Percentiles rank a stretch among this genome's conserved stretches.
Conservation (phyloP, 1,139 yeast genomes). For the Lodderomyces parapsilosis region DNA sequence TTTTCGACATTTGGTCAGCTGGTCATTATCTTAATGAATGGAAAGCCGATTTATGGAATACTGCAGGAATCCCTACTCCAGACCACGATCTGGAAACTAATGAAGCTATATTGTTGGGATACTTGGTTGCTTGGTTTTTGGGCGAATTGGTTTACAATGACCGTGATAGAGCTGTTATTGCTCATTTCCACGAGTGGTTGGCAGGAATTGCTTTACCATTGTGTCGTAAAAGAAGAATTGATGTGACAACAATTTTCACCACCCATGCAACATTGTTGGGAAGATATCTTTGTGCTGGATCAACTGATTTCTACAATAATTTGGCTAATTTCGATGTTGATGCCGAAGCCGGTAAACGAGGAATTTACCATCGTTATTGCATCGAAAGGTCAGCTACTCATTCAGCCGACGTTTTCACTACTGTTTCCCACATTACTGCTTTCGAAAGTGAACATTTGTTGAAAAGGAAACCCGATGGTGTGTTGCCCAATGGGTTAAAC, state of each 20-base stretch:
- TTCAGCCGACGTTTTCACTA: slow-evolving; percentile 94
- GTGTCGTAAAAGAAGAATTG: slow-evolving; percentile 87
- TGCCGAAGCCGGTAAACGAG: slow-evolving; percentile 96
- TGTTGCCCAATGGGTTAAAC: slow-evolving; percentile 92
- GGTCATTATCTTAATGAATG: slow-evolving; percentile 74
- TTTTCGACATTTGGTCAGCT: slow-evolving; percentile 84
- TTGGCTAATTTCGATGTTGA: slow-evolving; percentile 90
- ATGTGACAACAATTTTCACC: slow-evolving; percentile 92
- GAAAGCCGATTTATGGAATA: slow-evolving; percentile 91
- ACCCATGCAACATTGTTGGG: slow-evolving; percentile 97
- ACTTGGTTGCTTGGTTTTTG: slow-evolving; percentile 93
- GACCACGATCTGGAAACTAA: slow-evolving; percentile 84
- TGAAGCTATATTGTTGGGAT: slow-evolving; percentile 90
- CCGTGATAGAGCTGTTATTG: slow-evolving; percentile 80
- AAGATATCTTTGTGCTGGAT: slow-evolving; percentile 93
- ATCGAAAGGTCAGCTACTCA: slow-evolving; percentile 97
- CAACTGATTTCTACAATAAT: slow-evolving; percentile 93
- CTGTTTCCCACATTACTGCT: slow-evolving; percentile 96
- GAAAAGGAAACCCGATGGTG: slow-evolving; percentile 96
- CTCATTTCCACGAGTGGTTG: slow-evolving; percentile 97
- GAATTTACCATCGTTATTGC: slow-evolving; percentile 95
- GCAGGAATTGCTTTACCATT: slow-evolving; percentile 96
- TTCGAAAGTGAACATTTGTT: slow-evolving; percentile 90
- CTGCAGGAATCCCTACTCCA: slow-evolving; percentile 92
- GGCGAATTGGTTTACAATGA: slow-evolving; percentile 89